Evolutionary conservation across 495 filamentous ascomycete genomes (phyloP).

Genomic region (Aspergillus campestris): DNA sequence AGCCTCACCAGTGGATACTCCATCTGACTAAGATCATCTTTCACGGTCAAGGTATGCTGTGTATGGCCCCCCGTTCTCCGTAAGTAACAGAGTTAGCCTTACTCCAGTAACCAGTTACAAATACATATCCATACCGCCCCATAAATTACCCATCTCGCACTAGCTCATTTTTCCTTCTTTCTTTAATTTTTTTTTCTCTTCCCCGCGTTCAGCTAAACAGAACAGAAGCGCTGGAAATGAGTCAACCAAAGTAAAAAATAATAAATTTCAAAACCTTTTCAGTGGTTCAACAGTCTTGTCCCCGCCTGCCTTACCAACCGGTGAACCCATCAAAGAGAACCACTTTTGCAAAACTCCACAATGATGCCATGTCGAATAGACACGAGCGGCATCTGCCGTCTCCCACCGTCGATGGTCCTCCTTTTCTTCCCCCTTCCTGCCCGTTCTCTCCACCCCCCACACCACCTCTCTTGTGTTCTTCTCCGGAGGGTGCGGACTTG

Average conservation of each 20-base stretch:
- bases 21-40: too few relatives aligned
- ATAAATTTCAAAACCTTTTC: not conserved
- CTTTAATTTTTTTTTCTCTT: not conserved
- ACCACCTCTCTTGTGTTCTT: too few relatives aligned
- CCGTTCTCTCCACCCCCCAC: not conserved
- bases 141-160: too few relatives aligned
- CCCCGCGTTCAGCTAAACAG: slow-evolving; percentile 8
- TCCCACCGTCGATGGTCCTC: not conserved
- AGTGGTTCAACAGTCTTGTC: not conserved
- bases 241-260: not conserved
- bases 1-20: slow-evolving; percentile 2
- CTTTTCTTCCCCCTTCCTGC: not conserved
- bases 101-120: too few relatives aligned
- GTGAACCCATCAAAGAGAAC: slow-evolving; percentile 4
- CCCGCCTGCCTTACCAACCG: not conserved
- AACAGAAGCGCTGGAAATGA: not conserved
- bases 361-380: slow-evolving; percentile 3
- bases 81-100: too few relatives aligned
- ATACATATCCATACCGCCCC: too few relatives aligned
- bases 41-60: too few relatives aligned
- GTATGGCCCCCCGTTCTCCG: too few relatives aligned
- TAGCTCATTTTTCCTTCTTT: too few relatives aligned
- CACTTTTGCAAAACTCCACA: slow-evolving; percentile 4
- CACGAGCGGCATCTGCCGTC: slow-evolving; percentile 7
- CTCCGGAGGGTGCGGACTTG: too few relatives aligned